Evolutionary conservation across 306 rosid genomes (phyloP), one percentile per base, ranked within the genome.

Genomic region (Gastrolobium villosum): DNA sequence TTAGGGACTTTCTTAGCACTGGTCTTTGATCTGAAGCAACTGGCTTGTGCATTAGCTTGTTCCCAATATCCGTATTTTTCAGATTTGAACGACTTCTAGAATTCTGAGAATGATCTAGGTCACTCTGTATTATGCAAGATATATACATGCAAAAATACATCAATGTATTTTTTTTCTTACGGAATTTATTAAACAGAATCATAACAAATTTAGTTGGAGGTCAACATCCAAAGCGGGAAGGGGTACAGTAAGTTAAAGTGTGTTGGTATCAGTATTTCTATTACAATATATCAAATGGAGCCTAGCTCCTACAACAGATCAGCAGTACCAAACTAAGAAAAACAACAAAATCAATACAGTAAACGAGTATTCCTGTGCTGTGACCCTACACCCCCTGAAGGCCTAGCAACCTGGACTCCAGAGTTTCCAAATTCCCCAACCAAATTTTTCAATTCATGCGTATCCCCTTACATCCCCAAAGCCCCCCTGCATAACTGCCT

Each of bases 1-100:
- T 91, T 9, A 87, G 83, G 61, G 99, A 91, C 88, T 91, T 82
- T 72, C 92, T 88, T 81, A 93, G 72, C 10, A 68, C 87, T 56
- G 83, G 91, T 67, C 87, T 86, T 72, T 83, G 85, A 78, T 76
- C 88, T 70, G 93, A 91, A 85, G 83, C 88, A 64, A 83, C 79
- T 37, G 90, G 78, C 63, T 86, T 86, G 53, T 83, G 82, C 43
- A 64, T 60, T 78, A 76, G 85, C 64, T 79, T 83, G 84, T 75
- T 90, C 76, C 87, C 88, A 30, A 41, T 39, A 45, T 82, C 84
- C 36, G 65, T 74, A 83, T 80, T 86, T 87, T 81, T 91, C 43
- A 55, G 52, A 82, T 85, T 89, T 74, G 65, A 65, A 14, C 76
- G 77, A 72, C 77, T 81, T 67, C 77, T 82, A 68, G 87, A 85